These are phyloP conservation scores for Epithele typhae DNA, from an alignment of 768 basidiomycete species.

Conservation along the genomic window DNA sequence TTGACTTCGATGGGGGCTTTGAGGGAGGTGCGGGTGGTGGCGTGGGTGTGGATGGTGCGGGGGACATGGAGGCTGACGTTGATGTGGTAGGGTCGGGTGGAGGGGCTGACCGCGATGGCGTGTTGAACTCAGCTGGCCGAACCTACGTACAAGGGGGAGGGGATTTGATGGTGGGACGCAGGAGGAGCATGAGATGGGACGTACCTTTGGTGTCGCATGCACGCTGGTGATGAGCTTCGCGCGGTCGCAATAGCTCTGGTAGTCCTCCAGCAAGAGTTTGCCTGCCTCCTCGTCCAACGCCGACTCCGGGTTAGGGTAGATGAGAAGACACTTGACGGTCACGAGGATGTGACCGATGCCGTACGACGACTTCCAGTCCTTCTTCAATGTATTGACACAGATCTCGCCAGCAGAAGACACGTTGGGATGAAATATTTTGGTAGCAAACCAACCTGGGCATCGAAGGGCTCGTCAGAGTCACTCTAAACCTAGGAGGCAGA, in stretches of 20 bases:
- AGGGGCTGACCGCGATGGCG: conserved; percentile 29
- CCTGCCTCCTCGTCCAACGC: conserved; percentile 96
- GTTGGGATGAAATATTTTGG: conserved; percentile 98
- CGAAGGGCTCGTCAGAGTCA: not conserved
- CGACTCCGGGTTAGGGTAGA: conserved; percentile 95
- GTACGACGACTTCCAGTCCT: conserved; percentile 91
- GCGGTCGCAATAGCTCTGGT: conserved; percentile 80
- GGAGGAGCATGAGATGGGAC: conserved; percentile 13
- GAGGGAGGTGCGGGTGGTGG: conserved; percentile 22
- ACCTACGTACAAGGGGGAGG: conserved; percentile 13
- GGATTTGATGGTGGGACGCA: not conserved
- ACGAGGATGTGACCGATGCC: conserved; percentile 90
- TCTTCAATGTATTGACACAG: conserved; percentile 96
- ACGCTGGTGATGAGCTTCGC: conserved; percentile 88
- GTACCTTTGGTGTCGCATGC: conserved; percentile 78
- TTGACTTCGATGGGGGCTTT: conserved; percentile 12
- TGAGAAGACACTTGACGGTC: conserved; percentile 92
- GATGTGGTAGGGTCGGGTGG: conserved; percentile 5
- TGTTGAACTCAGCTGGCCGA: conserved; percentile 66
- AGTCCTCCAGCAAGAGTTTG: conserved; percentile 85
- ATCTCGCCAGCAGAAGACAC: conserved; percentile 89
- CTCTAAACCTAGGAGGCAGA: not conserved
- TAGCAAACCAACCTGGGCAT: conserved; percentile 73
- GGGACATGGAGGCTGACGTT: conserved; percentile 17
- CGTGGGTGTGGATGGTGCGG: conserved; percentile 21